Conservation (phyloP, 768 basidiomycete genomes). For the Suillus discolor region DNA sequence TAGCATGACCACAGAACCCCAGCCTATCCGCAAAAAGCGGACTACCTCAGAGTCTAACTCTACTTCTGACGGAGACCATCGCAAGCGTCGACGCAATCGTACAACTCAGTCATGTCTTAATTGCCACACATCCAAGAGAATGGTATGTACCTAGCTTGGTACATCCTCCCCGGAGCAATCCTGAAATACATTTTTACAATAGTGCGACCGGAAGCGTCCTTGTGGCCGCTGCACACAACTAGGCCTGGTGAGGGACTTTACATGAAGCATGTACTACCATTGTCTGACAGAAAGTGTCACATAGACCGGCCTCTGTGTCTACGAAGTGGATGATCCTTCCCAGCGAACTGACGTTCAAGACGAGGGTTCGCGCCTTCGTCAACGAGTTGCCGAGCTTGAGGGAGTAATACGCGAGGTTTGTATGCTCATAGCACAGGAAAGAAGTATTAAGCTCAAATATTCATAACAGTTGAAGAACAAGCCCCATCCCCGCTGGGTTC, state of each 20-base stretch:
- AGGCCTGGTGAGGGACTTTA: slow-evolving; percentile 36
- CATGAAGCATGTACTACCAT: slow-evolving; percentile 29
- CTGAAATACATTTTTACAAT: background rate
- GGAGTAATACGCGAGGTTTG: slow-evolving; percentile 79
- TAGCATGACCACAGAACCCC: slow-evolving; percentile 31
- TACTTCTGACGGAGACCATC: slow-evolving; percentile 52
- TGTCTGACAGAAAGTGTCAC: slow-evolving; percentile 10
- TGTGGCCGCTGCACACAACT: slow-evolving; percentile 48
- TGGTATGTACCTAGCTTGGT: slow-evolving; percentile 44
- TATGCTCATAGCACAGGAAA: background rate
- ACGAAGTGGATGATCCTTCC: slow-evolving; percentile 78
- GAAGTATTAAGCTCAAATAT: background rate
- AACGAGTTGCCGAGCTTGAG: slow-evolving; percentile 81
- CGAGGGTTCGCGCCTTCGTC: slow-evolving; percentile 66
- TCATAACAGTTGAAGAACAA: slow-evolving; percentile 64
- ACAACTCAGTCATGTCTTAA: slow-evolving; percentile 76
- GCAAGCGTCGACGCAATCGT: slow-evolving; percentile 67
- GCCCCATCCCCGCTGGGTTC: slow-evolving; percentile 65
- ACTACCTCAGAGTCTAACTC: slow-evolving; percentile 27
- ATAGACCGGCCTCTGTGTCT: slow-evolving; percentile 81
- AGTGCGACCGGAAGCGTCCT: slow-evolving; percentile 53
- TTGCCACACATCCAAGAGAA: slow-evolving; percentile 73
- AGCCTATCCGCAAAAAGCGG: slow-evolving; percentile 34
- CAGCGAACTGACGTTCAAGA: slow-evolving; percentile 55
- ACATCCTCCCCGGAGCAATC: background rate